Conservation (phyloP, 768 basidiomycete species). For the Tricholoma sp. region DNA sequence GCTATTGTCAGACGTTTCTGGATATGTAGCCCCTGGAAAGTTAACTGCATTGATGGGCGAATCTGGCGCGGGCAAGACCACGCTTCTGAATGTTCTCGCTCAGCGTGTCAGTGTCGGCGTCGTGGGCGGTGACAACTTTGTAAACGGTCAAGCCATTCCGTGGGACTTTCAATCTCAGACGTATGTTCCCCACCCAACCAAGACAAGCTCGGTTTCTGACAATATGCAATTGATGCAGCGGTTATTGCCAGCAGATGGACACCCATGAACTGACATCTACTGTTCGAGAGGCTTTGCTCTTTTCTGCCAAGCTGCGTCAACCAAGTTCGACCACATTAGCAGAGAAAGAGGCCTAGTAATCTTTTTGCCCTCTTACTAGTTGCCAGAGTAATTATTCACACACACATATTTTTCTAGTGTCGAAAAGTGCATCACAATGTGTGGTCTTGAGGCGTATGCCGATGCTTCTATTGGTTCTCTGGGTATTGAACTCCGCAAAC, state of each 20-base stretch:
- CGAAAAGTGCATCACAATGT: slow-evolving; percentile 50
- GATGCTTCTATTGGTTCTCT: slow-evolving; percentile 62
- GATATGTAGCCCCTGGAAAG: slow-evolving; percentile 78
- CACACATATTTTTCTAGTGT: slow-evolving; percentile 22
- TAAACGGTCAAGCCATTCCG: slow-evolving; percentile 51
- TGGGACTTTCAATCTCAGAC: slow-evolving; percentile 62
- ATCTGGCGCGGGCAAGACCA: slow-evolving; percentile 52
- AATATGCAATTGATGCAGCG: slow-evolving; percentile 33
- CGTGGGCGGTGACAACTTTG: slow-evolving; percentile 44
- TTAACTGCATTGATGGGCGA: slow-evolving; percentile 75
- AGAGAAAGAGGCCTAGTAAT: slow-evolving; percentile 80
- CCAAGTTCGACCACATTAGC: slow-evolving; percentile 53
- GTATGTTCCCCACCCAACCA: slow-evolving; percentile 9
- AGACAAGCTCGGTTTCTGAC: not conserved
- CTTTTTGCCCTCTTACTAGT: slow-evolving; percentile 4
- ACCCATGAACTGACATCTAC: slow-evolving; percentile 71
- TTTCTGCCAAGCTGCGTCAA: slow-evolving; percentile 78
- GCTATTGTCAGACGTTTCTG: slow-evolving; percentile 69
- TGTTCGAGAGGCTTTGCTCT: slow-evolving; percentile 74
- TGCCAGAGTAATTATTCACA: not conserved
- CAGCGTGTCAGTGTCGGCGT: slow-evolving; percentile 44
- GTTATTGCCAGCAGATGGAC: slow-evolving; percentile 86
- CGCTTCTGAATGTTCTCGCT: slow-evolving; percentile 54
- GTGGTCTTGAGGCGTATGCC: slow-evolving; percentile 55
- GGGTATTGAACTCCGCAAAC: slow-evolving; percentile 45